Base-by-base conservation (phyloP, 108 stramenopile genomes). In the Nitzschia sp. region DNA sequence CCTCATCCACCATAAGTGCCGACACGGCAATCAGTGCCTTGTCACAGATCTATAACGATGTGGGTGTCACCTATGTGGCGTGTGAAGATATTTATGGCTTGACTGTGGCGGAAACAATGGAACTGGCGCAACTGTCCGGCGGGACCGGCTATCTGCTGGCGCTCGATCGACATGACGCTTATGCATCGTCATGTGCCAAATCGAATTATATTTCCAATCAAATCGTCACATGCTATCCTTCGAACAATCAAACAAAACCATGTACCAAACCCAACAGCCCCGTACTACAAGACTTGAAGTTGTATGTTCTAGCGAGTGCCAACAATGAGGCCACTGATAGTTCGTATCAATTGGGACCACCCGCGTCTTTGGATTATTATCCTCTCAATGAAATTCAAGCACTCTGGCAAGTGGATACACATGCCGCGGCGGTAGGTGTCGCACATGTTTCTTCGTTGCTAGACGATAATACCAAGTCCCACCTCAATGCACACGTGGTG, bases 361-460 rank as follows among this genome's bases (percentile, higher is more conserved):
- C 87, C 6, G 68, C 49, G 11, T 71, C 82, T 46, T 54, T 54
- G 32, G 70, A 66, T 27, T 62, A 68, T 36, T 85, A 81, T 75
- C 90, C 90, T 1, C 83, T 91, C 66, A 85, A 85, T 63, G 85
- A 82, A 60, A 81, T 88, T n/a, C 90, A 91, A 66, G 85, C 83
- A 3, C 67, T 88, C 25, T 91, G 90, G 87, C 90, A 91, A 67
- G 85, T 91, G 0, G 85, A 86, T 61, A 57, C 80, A 15, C 49
- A 58, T 23, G 75, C 85, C 0, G 85, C 83, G 2, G 81, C 77
- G 1, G 38, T 82, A 15, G 90, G 90, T 27, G 46, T 88, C 47
- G 61, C 73, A 17, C 85, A 83, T 58, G 62, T 79, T 1, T 79
- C 83, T 5, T 83, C 85, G 17, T 59, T 91, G 25, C 65, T 91